Evolutionary conservation across 495 filamentous ascomycete genomes (phyloP).

Genomic region (Talaromyces thailandensis): DNA sequence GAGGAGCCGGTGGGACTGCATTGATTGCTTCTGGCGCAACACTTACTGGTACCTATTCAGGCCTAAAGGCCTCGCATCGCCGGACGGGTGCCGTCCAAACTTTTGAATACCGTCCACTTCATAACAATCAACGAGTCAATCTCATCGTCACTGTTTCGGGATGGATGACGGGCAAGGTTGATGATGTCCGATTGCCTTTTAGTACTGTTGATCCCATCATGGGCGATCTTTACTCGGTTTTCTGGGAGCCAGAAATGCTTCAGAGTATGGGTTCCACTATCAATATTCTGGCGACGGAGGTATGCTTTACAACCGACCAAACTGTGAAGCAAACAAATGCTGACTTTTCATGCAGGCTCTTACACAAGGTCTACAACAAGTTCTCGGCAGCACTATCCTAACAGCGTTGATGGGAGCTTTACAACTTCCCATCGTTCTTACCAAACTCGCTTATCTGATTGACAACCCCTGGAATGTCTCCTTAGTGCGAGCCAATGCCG

Average conservation of each 20-base stretch:
- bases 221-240: conserved; percentile 95
- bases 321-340: conserved; percentile 7
- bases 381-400: conserved; percentile 84
- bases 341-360: conserved; percentile 53
- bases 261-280: conserved; percentile 96
- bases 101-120: conserved; percentile 91
- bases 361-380: conserved; percentile 91
- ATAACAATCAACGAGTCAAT: conserved; percentile 97
- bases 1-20: conserved; percentile 85
- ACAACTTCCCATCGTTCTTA: conserved; percentile 85
- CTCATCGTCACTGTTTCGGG: conserved; percentile 92
- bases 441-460: conserved; percentile 92
- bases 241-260: conserved; percentile 99
- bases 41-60: conserved; percentile 79
- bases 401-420: conserved; percentile 85
- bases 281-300: conserved; percentile 95
- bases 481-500: conserved; percentile 74
- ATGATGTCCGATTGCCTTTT: conserved; percentile 90
- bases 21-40: conserved; percentile 86
- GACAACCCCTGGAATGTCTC: conserved; percentile 98
- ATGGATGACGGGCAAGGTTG: conserved; percentile 97
- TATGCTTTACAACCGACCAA: conserved; percentile 26
- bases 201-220: conserved; percentile 95
- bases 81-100: conserved; percentile 86
- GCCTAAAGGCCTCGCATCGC: conserved; percentile 71